Conservation (phyloP, 768 basidiomycete genomes). For the Tephrocybe sp. region DNA sequence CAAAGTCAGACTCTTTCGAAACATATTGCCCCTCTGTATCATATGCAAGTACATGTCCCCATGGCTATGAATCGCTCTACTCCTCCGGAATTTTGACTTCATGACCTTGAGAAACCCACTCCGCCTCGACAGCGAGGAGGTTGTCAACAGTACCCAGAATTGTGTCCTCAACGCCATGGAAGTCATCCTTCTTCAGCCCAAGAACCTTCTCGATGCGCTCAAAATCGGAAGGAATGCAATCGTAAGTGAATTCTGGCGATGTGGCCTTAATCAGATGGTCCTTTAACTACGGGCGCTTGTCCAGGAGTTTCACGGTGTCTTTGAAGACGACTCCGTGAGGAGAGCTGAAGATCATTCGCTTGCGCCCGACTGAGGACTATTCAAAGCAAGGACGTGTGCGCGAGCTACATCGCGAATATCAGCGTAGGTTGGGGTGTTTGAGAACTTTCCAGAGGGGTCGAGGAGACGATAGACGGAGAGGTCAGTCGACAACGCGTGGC, state of each 20-base stretch:
- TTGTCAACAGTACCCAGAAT: no score
- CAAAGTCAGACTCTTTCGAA: no score
- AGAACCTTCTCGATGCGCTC: constrained; percentile 27
- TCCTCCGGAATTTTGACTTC: no score
- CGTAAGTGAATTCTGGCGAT: constrained; percentile 13
- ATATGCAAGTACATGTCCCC: no score
- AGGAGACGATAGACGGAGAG: constrained; percentile 28
- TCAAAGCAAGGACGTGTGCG: constrained; percentile 31
- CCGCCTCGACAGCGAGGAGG: no score
- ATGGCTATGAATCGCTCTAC: no score
- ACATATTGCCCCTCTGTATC: no score
- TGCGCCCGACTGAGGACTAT: constrained; percentile 25
- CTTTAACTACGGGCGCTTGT: constrained; percentile 27
- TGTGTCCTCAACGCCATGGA: constrained; percentile 11
- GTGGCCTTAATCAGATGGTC: constrained; percentile 21
- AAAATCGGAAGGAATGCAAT: constrained; percentile 26
- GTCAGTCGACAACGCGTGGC: constrained; percentile 24
- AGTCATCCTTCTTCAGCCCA: constrained; percentile 30
- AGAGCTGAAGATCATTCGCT: constrained; percentile 30
- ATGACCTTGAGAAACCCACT: no score
- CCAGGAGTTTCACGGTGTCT: constrained; percentile 18
- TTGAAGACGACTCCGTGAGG: constrained; percentile 22
- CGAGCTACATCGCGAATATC: constrained; percentile 36
- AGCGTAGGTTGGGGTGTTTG: constrained; percentile 21
- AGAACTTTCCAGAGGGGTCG: constrained; percentile 22